phyloP scores from a whole-genome alignment of 192 early-diverging fungal species.

The Coemansia sp. region DNA sequence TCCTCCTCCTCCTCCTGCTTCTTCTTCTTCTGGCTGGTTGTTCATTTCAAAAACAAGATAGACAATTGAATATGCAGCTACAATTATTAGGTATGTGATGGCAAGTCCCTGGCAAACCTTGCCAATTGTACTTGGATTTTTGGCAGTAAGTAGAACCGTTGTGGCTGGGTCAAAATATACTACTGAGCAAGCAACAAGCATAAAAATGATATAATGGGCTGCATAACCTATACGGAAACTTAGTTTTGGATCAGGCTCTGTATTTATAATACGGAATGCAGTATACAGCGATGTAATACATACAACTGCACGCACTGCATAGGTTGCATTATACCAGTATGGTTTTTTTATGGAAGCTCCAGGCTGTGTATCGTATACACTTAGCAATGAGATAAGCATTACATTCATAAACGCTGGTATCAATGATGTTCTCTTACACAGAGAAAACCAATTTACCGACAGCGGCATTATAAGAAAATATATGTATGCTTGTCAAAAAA shows the following conservation, averaged over 20 bases:
- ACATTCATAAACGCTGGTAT: not conserved
- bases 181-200: not conserved
- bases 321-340: conserved; percentile 1
- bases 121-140: not conserved
- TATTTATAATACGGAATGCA: not conserved
- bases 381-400: not conserved
- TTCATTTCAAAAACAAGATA: not conserved
- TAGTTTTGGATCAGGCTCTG: not conserved
- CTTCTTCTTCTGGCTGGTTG: not conserved
- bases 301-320: not conserved
- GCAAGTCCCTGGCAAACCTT: not conserved
- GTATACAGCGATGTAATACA: not conserved
- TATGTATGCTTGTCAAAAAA: too few species aligned
- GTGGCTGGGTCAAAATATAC: not conserved
- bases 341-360: not conserved
- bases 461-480: too few species aligned
- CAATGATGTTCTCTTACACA: too few species aligned
- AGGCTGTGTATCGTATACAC: not conserved
- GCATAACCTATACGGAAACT: not conserved
- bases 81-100: not conserved
- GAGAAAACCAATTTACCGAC: too few species aligned
- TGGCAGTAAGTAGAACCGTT: not conserved
- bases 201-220: not conserved
- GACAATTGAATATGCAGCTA: not conserved
- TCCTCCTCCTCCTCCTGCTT: not conserved